A percentile compares a stretch with the other conserved stretches of the same genome.
Evolutionary conservation across 2,329 filamentous ascomycete species (phyloP).

Genomic region (Plectosphaerella plurivora): DNA sequence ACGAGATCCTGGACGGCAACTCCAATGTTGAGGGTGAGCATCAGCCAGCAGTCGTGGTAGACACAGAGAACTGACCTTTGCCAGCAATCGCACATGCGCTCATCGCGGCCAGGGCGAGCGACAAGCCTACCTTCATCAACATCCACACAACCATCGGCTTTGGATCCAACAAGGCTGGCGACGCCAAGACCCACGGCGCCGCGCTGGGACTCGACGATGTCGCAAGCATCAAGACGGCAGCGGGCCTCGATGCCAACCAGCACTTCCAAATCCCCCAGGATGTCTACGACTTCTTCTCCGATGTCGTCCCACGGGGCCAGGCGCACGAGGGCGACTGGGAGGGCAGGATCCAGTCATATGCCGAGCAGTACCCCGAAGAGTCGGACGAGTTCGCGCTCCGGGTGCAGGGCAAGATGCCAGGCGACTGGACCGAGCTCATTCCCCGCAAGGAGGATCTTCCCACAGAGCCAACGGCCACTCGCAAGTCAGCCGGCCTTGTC

Average conservation of each 20-base stretch:
- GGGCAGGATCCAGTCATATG: slow-evolving; percentile 34
- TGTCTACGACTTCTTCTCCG: slow-evolving; percentile 46
- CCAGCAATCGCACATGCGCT: slow-evolving; percentile 37
- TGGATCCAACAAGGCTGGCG: slow-evolving; percentile 41
- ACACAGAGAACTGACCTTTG: background rate
- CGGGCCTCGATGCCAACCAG: slow-evolving; percentile 28
- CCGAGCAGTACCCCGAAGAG: slow-evolving; percentile 40
- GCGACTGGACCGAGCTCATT: slow-evolving; percentile 44
- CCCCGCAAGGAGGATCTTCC: slow-evolving; percentile 38
- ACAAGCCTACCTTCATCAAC: slow-evolving; percentile 55
- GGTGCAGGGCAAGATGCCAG: slow-evolving; percentile 39
- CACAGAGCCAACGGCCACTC: slow-evolving; percentile 39
- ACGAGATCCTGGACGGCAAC: slow-evolving; percentile 48
- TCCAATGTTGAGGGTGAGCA: slow-evolving; percentile 36
- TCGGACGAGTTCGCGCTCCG: slow-evolving; percentile 41
- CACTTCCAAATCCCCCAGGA: slow-evolving; percentile 34
- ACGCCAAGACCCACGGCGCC: slow-evolving; percentile 53
- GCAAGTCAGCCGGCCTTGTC: slow-evolving; percentile 42
- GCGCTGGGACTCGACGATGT: slow-evolving; percentile 52
- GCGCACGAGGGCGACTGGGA: slow-evolving; percentile 43
- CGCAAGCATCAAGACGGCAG: slow-evolving; percentile 26
- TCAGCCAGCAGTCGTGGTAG: no score
- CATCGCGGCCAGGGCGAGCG: slow-evolving; percentile 33
- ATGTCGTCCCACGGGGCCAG: slow-evolving; percentile 36
- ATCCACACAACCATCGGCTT: slow-evolving; percentile 52